These are phyloP conservation scores for Blastocladiella emersonii DNA, from an alignment of 371 early-diverging fungal species.

Conservation along the genomic window DNA sequence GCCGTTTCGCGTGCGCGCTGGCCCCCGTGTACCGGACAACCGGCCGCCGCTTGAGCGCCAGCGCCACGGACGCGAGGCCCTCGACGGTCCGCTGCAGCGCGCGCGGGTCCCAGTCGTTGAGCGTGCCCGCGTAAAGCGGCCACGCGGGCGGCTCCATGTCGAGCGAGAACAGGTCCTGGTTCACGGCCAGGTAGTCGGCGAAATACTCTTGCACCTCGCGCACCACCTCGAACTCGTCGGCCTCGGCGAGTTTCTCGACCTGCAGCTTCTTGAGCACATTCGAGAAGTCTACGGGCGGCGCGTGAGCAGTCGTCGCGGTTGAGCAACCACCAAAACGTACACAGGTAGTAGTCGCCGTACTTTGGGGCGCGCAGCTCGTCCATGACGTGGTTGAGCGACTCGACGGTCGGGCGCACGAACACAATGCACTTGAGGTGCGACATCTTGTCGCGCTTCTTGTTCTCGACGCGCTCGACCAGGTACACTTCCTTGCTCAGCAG, in stretches of 20 bases:
- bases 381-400: constrained; percentile 63
- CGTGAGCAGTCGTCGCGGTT: neutral
- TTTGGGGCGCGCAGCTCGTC: constrained; percentile 80
- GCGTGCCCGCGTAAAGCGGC: constrained; percentile 54
- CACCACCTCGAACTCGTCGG: constrained; percentile 85
- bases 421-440: constrained; percentile 84
- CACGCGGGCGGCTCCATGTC: constrained; percentile 40
- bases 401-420: constrained; percentile 73
- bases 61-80: constrained; percentile 57
- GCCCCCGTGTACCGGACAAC: constrained; percentile 71
- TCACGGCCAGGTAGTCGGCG: constrained; percentile 80
- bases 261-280: constrained; percentile 75
- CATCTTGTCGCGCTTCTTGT: constrained; percentile 71
- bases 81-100: constrained; percentile 61
- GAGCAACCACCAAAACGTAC: constrained; percentile 26
- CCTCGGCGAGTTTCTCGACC: constrained; percentile 86
- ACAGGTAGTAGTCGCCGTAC: constrained; percentile 88
- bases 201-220: constrained; percentile 89
- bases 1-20: constrained; percentile 58
- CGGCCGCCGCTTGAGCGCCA: constrained; percentile 81
- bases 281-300: constrained; percentile 50
- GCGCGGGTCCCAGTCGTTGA: constrained; percentile 52
- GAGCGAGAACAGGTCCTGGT: constrained; percentile 66
- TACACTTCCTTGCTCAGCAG: constrained; percentile 82
- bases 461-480: constrained; percentile 83